A percentile compares a stretch with the other conserved stretches of the same genome.
Conservation (phyloP, 23 red algal genomes). For the Gracilaria caudata region DNA sequence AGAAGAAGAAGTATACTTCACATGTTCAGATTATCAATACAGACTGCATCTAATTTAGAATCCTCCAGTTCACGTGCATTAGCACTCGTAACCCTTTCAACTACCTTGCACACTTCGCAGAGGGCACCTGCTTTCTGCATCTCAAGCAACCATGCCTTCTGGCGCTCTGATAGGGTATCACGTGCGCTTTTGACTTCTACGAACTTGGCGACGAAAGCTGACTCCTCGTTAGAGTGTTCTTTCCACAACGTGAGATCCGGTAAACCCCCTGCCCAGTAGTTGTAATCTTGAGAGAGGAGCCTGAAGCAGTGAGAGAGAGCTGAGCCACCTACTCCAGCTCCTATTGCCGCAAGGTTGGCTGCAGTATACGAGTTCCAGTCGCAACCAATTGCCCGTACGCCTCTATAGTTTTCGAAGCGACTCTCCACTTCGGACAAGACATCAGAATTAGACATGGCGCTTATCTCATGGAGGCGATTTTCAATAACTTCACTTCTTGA, state of each 20-base stretch:
- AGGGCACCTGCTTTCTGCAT: conserved; percentile 49
- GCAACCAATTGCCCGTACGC: conserved; percentile 28
- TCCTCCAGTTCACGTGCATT: conserved; percentile 49
- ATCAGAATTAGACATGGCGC: not conserved
- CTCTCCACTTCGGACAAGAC: conserved; percentile 26
- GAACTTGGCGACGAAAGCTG: conserved; percentile 24
- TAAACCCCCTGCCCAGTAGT: conserved; percentile 85
- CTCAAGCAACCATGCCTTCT: conserved; percentile 82
- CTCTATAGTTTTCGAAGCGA: conserved; percentile 28
- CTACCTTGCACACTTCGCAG: conserved; percentile 81
- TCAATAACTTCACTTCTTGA: conserved; percentile 61
- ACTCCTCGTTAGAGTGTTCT: not conserved
- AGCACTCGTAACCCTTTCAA: conserved; percentile 52
- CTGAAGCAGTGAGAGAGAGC: conserved; percentile 64
- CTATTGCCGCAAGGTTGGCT: conserved; percentile 57
- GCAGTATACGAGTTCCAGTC: conserved; percentile 36
- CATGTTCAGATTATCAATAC: conserved; percentile 29
- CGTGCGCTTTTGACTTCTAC: conserved; percentile 90
- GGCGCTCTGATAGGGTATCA: conserved; percentile 72
- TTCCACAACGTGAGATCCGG: conserved; percentile 93
- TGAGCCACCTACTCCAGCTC: conserved; percentile 57
- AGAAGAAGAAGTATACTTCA: no score
- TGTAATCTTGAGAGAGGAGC: conserved; percentile 70
- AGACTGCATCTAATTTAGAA: conserved; percentile 16
- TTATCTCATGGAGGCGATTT: conserved; percentile 54